A percentile compares a stretch with the other conserved stretches of the same genome.
These are phyloP conservation scores for Chlorophyllum brunneum DNA, from an alignment of 768 basidiomycete genomes.

Conservation along the genomic window DNA sequence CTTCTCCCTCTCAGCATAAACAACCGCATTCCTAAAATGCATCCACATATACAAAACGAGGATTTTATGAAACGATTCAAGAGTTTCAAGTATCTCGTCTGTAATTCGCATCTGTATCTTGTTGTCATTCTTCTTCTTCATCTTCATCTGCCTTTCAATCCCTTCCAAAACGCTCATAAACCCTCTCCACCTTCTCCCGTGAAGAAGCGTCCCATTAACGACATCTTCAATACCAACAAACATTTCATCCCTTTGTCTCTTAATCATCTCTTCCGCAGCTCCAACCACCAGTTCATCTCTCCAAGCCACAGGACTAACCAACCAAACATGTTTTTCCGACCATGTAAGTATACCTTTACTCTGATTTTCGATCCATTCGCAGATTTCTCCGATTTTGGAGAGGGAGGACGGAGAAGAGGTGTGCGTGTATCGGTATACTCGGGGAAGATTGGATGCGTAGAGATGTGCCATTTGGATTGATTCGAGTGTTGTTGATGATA, in stretches of 20 bases:
- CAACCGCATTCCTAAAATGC: constrained; percentile 60
- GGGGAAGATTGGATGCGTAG: constrained; percentile 43
- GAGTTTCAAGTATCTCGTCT: constrained; percentile 3
- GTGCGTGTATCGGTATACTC: constrained; percentile 35
- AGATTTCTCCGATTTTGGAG: constrained; percentile 5
- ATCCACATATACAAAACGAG: constrained; percentile 86
- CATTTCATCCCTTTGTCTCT: constrained; percentile 7
- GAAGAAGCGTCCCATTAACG: constrained; percentile 41
- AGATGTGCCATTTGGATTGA: constrained; percentile 46
- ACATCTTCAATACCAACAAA: constrained; percentile 25
- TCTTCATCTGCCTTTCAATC: constrained; percentile 34
- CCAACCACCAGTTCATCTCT: constrained; percentile 31
- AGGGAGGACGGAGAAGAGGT: neutral
- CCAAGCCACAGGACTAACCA: constrained; percentile 55
- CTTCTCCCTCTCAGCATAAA: constrained; percentile 39
- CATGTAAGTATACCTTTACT: constrained; percentile 27
- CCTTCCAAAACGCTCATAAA: constrained; percentile 38
- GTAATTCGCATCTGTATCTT: neutral
- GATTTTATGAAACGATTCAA: constrained; percentile 79
- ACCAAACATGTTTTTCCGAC: constrained; percentile 29
- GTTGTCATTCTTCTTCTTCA: constrained; percentile 14
- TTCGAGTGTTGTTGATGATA: constrained; percentile 27
- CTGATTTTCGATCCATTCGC: constrained; percentile 31
- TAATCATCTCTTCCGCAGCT: constrained; percentile 9
- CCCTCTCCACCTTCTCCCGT: constrained; percentile 23